A percentile compares a stretch with the other conserved stretches of the same genome.
Conservation (phyloP, 2,329 filamentous ascomycete genomes). For the Didymella lethalis region DNA sequence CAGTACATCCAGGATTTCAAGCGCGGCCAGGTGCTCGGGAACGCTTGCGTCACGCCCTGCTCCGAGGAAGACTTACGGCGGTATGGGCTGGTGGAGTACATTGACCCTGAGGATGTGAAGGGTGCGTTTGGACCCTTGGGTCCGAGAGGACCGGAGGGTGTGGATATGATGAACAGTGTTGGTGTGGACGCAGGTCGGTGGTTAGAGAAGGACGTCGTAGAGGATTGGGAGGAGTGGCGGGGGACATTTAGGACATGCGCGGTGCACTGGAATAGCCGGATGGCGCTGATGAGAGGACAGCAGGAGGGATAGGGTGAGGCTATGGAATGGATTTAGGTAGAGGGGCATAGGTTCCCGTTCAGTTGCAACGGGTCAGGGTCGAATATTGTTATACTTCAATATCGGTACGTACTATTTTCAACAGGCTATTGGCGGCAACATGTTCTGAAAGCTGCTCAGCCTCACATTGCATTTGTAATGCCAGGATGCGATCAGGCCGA, state of each 20-base stretch:
- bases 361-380: background rate
- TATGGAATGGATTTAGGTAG: background rate
- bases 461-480: background rate
- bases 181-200: conserved; percentile 16
- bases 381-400: background rate
- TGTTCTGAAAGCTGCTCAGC: background rate
- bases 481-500: background rate
- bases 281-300: conserved; percentile 1
- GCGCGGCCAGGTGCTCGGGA: background rate
- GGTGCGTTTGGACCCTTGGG: background rate
- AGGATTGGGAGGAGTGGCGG: conserved; percentile 16
- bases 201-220: conserved; percentile 14
- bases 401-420: background rate
- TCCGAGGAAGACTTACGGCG: conserved; percentile 5
- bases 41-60: conserved; percentile 26
- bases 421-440: background rate
- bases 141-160: background rate
- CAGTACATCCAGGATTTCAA: background rate
- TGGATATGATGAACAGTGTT: conserved; percentile 4
- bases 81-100: conserved; percentile 18
- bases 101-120: background rate
- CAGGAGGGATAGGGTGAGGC: background rate
- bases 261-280: conserved; percentile 12
- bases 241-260: background rate
- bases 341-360: background rate